These are phyloP conservation scores for Nepenthes alata DNA, from an alignment of 179 eudicot genomes.

Conservation along the genomic window DNA sequence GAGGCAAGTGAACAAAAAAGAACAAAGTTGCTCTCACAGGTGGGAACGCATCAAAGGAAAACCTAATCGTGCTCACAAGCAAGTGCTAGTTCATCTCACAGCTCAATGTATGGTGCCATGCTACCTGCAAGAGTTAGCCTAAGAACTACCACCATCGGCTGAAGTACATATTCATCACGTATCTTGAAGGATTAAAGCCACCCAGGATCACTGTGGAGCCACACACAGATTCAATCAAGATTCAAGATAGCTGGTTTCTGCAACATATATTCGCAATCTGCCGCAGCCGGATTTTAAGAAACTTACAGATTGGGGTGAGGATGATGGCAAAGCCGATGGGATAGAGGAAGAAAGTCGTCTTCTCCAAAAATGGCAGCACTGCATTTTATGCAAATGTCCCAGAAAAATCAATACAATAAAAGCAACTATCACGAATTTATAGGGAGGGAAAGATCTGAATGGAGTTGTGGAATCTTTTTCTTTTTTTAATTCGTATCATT, in stretches of 20 bases:
- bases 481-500: no score
- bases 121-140: conserved; percentile 10
- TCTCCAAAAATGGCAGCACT: conserved; percentile 92
- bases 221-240: conserved; percentile 11
- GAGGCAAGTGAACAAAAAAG: no score
- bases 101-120: conserved; percentile 6
- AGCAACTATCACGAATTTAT: no score
- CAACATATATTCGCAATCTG: background rate
- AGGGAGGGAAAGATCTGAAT: no score
- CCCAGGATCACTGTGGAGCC: conserved; percentile 55
- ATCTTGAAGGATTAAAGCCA: conserved; percentile 96
- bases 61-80: no score
- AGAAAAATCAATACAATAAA: no score
- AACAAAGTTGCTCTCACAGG: no score
- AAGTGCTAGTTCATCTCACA: no score
- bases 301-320: conserved; percentile 91
- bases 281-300: background rate
- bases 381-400: conserved; percentile 13
- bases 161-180: conserved; percentile 80
- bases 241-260: conserved; percentile 3
- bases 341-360: conserved; percentile 87
- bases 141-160: conserved; percentile 33
- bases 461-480: no score
- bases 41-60: no score
- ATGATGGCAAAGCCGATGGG: conserved; percentile 80